Percentiles rank a stretch among this genome's conserved stretches.
phyloP scores from a whole-genome alignment of 2,329 filamentous ascomycete genomes.

The Alternaria sp. region DNA sequence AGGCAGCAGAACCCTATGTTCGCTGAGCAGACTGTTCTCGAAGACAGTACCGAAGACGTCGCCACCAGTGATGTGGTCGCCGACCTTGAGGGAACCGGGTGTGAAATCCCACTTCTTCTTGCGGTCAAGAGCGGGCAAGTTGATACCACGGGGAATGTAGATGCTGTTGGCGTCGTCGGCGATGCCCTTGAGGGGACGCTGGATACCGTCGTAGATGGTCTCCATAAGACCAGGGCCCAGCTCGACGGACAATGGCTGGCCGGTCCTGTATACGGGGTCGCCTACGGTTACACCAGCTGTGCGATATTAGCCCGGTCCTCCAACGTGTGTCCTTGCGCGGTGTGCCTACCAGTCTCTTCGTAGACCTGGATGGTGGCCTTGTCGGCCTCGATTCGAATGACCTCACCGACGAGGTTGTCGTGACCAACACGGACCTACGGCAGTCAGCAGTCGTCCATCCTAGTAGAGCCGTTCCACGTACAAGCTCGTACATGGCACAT shows the following conservation, averaged over 20 bases:
- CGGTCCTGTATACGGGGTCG: slow-evolving; percentile 87
- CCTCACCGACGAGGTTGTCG: slow-evolving; percentile 91
- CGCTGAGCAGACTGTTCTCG: slow-evolving; percentile 93
- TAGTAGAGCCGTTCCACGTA: slow-evolving; percentile 53
- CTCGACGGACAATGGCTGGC: slow-evolving; percentile 96
- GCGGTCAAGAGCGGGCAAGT: slow-evolving; percentile 85
- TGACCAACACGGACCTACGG: slow-evolving; percentile 85
- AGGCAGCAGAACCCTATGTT: slow-evolving; percentile 91
- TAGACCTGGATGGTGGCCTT: slow-evolving; percentile 98
- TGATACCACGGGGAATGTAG: slow-evolving; percentile 95
- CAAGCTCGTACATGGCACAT: slow-evolving; percentile 99
- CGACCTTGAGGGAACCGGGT: slow-evolving; percentile 82
- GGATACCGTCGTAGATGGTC: slow-evolving; percentile 99
- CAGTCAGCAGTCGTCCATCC: slow-evolving; percentile 14
- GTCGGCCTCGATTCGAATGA: slow-evolving; percentile 95
- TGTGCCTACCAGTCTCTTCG: slow-evolving; percentile 85
- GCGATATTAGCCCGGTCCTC: slow-evolving; percentile 22
- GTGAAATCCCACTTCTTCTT: slow-evolving; percentile 96
- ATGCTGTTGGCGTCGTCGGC: slow-evolving; percentile 80
- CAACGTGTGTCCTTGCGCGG: neutral
- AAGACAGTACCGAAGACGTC: slow-evolving; percentile 95
- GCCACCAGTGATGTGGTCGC: slow-evolving; percentile 95
- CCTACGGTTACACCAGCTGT: slow-evolving; percentile 92
- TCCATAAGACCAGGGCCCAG: slow-evolving; percentile 96
- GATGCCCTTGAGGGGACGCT: slow-evolving; percentile 89